phyloP scores from a whole-genome alignment of 2,329 filamentous ascomycete genomes.

The Sordariomycetes sp. region DNA sequence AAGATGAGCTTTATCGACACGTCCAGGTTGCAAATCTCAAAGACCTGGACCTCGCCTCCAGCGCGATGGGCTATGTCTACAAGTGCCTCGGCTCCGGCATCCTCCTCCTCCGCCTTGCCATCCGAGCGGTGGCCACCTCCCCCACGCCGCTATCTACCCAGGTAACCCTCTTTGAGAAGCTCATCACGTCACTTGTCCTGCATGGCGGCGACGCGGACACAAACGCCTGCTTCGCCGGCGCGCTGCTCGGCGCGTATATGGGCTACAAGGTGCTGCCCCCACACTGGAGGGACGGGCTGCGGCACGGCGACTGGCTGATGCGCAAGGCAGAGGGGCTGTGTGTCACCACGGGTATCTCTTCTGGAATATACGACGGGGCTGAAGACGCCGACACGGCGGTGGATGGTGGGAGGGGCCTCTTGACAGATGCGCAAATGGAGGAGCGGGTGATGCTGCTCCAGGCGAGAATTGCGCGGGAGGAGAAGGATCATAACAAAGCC shows the following conservation, averaged over 20 bases:
- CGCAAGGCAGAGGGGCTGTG: slow-evolving; percentile 29
- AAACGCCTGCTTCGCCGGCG: slow-evolving; percentile 40
- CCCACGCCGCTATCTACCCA: slow-evolving; percentile 10
- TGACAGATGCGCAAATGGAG: slow-evolving; percentile 25
- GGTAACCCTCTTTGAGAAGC: slow-evolving; percentile 27
- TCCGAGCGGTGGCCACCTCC: slow-evolving; percentile 18
- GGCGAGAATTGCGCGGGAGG: slow-evolving; percentile 17
- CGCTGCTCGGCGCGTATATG: slow-evolving; percentile 34
- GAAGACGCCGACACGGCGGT: slow-evolving; percentile 26
- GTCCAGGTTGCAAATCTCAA: slow-evolving; percentile 22
- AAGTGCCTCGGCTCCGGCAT: slow-evolving; percentile 39
- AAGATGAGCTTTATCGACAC: slow-evolving; percentile 29
- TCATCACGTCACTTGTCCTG: slow-evolving; percentile 38
- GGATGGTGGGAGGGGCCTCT: slow-evolving; percentile 27
- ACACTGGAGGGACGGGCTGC: slow-evolving; percentile 37
- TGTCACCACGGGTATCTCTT: slow-evolving; percentile 22
- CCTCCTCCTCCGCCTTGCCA: slow-evolving; percentile 29
- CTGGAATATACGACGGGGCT: slow-evolving; percentile 19
- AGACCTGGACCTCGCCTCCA: slow-evolving; percentile 9
- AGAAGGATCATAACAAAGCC: slow-evolving; percentile 14
- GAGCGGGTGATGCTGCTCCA: slow-evolving; percentile 20
- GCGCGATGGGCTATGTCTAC: slow-evolving; percentile 40
- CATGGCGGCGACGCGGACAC: slow-evolving; percentile 43
- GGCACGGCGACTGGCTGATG: slow-evolving; percentile 31
- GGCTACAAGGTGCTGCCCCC: slow-evolving; percentile 33